These are phyloP conservation scores for Phytophthora sansomeana DNA, from an alignment of 352 stramenopile genomes.

Conservation along the genomic window DNA sequence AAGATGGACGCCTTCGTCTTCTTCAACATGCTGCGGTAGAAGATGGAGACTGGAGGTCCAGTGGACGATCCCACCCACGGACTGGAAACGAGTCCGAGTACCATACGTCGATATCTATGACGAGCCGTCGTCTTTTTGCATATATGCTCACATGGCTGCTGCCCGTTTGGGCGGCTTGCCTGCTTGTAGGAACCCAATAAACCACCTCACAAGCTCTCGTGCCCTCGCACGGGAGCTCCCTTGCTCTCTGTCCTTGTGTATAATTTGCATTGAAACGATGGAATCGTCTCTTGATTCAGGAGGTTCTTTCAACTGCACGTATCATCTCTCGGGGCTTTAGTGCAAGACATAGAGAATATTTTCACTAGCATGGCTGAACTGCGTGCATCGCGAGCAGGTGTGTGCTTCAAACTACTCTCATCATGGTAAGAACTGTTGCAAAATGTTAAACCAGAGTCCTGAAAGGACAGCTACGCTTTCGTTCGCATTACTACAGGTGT, in stretches of 20 bases:
- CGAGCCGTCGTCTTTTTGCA: constrained; percentile 6
- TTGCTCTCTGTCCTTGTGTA: constrained; percentile 12
- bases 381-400: no score
- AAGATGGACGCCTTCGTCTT: constrained; percentile 62
- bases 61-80: no score
- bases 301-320: no score
- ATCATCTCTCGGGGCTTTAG: no score
- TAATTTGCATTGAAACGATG: constrained; percentile 4
- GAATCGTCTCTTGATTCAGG: no score
- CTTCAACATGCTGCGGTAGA: constrained; percentile 54
- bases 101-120: constrained; percentile 43
- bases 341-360: no score
- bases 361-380: no score
- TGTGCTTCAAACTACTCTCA: no score
- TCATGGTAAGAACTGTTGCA: background rate
- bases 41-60: background rate
- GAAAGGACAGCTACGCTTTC: constrained; percentile 12
- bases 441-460: constrained; percentile 18
- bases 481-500: constrained; percentile 3
- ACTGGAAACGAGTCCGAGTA: constrained; percentile 13
- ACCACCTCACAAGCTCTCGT: constrained; percentile 23
- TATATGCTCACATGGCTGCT: constrained; percentile 5
- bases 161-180: background rate
- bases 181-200: constrained; percentile 31
- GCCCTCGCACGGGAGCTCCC: constrained; percentile 20